Conservation (phyloP, 495 filamentous ascomycete species). For the Hyaloscypha finlandica region DNA sequence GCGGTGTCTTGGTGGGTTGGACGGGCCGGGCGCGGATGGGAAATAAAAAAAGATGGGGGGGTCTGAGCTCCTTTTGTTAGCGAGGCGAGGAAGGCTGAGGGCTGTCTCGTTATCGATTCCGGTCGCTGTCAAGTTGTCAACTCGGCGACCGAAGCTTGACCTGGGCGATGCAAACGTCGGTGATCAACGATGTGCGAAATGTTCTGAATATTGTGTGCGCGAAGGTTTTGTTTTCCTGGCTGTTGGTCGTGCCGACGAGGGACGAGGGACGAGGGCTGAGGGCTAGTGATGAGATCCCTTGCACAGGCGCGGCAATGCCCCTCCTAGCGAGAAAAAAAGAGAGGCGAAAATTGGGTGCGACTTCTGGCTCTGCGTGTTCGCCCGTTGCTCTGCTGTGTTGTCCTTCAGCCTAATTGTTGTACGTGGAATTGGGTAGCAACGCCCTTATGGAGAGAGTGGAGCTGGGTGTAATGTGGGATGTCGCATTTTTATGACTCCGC, state of each 20-base stretch:
- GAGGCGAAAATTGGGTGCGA: conserved; percentile 2
- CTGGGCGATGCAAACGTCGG: background rate
- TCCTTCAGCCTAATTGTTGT: conserved; percentile 35
- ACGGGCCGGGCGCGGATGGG: background rate
- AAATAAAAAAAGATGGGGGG: conserved; percentile 13
- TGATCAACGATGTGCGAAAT: background rate
- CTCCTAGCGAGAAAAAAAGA: background rate
- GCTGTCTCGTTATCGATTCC: background rate
- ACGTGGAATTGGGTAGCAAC: conserved; percentile 31
- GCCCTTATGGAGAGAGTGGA: conserved; percentile 29
- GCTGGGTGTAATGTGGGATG: conserved; percentile 9
- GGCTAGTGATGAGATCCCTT: background rate
- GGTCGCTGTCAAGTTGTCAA: conserved; percentile 16
- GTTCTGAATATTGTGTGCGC: background rate
- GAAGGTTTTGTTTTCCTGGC: background rate
- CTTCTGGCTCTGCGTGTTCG: background rate
- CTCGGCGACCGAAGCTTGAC: conserved; percentile 1
- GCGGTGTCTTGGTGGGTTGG: conserved; percentile 7
- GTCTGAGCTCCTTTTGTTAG: conserved; percentile 12
- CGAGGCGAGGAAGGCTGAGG: background rate
- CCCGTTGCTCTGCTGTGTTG: conserved; percentile 26
- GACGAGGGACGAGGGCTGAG: background rate
- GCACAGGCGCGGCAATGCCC: background rate
- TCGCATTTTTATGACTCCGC: conserved; percentile 30
- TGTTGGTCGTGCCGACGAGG: background rate